Base-by-base conservation (phyloP, 2,329 filamentous ascomycete genomes). In the Microdochium paspali region DNA sequence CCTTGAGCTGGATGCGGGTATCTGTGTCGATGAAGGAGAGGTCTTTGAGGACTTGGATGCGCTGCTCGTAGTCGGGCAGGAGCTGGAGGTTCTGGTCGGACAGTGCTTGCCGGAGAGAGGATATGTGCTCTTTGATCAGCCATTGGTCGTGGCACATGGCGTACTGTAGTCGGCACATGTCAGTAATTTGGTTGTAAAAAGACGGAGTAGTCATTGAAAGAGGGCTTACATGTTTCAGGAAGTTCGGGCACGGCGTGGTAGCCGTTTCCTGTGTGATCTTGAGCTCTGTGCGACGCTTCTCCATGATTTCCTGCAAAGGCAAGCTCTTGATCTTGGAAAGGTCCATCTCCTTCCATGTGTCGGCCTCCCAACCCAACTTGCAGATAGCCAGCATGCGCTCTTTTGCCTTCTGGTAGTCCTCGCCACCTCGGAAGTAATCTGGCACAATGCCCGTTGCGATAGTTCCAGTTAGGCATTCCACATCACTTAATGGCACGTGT, bases 61-160 rank as follows among this genome's bases (percentile, higher is more conserved):
- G 85, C 67, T 97, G 93, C 61, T 97, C 87, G 61, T 98, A 98
- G 66, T 98, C 93, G 0, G 93, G 93, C 10, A 98, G 78, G 4
- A 98, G 78, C 61, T 96, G 90, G 2, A 98, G 79, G 61, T 97
- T 97, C 63, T 97, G 91, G 63, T 97, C 90, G 1, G 93, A 96
- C 68, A 97, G 89, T 24, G 91, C 76, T 60, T 89, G 85, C 51
- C 90, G 88, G 50, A 98, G 74, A 51, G 90, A 83, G 13, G 83
- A 80, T 56, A 98, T 96, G 57, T 94, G 90, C 63, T 95, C 90
- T 63, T 93, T 88, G 64, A 98, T 89, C 44, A 95, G 77, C 90
- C 91, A 97, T 66, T 96, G 87, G 61, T 96, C 89, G 60, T 98
- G 90, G 59, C 90, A 87, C 87, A 95, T 94, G 52, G 90, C 86